phyloP scores from a whole-genome alignment of 371 early-diverging fungal species.

The Syncephalis fuscata region DNA sequence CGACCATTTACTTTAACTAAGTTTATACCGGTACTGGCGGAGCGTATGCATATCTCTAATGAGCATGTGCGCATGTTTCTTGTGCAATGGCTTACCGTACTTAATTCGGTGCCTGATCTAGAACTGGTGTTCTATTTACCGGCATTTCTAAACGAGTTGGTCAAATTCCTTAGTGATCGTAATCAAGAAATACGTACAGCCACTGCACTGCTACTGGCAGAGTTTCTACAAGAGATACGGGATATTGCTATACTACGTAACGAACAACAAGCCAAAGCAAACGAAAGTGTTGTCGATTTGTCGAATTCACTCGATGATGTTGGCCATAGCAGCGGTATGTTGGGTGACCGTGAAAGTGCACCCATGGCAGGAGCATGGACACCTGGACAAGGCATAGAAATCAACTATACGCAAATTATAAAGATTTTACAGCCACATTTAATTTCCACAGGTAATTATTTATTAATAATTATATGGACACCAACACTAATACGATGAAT shows the following conservation, averaged over 20 bases:
- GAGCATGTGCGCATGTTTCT: slow-evolving; percentile 77
- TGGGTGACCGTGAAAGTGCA: slow-evolving; percentile 8
- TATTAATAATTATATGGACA: too few relatives aligned
- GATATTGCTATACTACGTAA: slow-evolving; percentile 50
- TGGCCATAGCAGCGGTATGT: slow-evolving; percentile 19
- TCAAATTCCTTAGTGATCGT: slow-evolving; percentile 68
- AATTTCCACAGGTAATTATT: slow-evolving; percentile 25
- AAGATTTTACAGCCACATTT: slow-evolving; percentile 68
- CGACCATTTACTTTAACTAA: slow-evolving; percentile 64
- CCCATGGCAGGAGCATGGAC: slow-evolving; percentile 23
- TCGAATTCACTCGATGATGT: slow-evolving; percentile 6
- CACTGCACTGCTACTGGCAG: slow-evolving; percentile 43
- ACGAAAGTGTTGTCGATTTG: slow-evolving; percentile 2
- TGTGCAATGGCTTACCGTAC: slow-evolving; percentile 76
- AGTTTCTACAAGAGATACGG: slow-evolving; percentile 64
- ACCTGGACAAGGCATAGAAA: slow-evolving; percentile 52
- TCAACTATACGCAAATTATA: slow-evolving; percentile 64
- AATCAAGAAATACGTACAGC: slow-evolving; percentile 67
- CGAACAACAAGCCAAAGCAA: slow-evolving; percentile 14
- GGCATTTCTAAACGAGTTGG: slow-evolving; percentile 72
- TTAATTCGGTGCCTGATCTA: slow-evolving; percentile 79
- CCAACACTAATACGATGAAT: background rate
- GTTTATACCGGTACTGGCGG: slow-evolving; percentile 76
- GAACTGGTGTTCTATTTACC: slow-evolving; percentile 76
- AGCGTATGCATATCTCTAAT: slow-evolving; percentile 73